Evolutionary conservation across 176 grass and related monocot genomes (phyloP).

Genomic region (Dactylis glomerata): DNA sequence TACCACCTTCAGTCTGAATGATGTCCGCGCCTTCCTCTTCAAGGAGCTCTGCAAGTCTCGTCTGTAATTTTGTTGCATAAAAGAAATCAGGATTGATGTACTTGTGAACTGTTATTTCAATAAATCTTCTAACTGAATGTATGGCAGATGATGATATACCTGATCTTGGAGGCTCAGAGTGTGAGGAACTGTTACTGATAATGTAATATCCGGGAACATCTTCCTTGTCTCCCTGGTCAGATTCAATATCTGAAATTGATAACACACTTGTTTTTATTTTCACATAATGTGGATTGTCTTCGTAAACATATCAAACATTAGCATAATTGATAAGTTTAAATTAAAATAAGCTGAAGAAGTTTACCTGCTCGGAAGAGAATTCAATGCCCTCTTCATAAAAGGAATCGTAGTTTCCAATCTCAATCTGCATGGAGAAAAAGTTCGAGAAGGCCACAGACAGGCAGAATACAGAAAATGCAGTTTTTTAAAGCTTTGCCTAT

Average conservation of each 20-base stretch:
- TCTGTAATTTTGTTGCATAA: conserved; percentile 37
- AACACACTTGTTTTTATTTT: background rate
- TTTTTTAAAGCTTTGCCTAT: background rate
- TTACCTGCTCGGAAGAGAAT: conserved; percentile 78
- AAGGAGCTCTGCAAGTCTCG: conserved; percentile 77
- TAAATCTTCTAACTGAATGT: background rate
- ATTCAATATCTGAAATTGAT: conserved; percentile 72
- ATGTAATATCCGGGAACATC: conserved; percentile 72
- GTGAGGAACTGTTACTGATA: conserved; percentile 94
- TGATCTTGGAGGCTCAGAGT: conserved; percentile 86
- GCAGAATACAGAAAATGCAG: background rate
- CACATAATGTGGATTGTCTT: background rate
- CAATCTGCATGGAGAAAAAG: conserved; percentile 54
- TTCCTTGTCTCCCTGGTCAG: conserved; percentile 68
- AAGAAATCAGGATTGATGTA: background rate
- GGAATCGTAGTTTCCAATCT: conserved; percentile 95
- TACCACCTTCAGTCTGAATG: conserved; percentile 93
- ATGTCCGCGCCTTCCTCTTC: conserved; percentile 91
- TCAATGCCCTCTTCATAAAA: conserved; percentile 74
- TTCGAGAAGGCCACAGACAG: background rate
- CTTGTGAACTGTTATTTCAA: background rate
- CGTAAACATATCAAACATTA: background rate
- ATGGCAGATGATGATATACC: conserved; percentile 39
- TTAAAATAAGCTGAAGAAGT: background rate
- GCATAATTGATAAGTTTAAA: background rate